Base-by-base conservation (phyloP, 768 basidiomycete genomes). In the Suillus luteus region DNA sequence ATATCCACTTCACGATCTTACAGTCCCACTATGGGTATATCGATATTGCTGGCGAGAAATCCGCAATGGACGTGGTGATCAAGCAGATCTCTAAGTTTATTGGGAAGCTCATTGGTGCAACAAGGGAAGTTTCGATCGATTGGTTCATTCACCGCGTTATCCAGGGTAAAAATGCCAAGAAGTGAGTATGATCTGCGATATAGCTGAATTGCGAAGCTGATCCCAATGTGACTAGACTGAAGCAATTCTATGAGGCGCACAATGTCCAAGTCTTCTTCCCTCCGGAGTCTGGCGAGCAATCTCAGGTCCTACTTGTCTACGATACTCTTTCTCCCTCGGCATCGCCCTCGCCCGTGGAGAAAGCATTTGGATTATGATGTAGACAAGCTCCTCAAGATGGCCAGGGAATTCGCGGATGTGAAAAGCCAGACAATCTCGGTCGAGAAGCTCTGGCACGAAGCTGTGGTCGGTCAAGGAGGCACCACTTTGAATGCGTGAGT, bases 201-300 rank as follows among this genome's bases (percentile, higher is more conserved):
- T 27, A 10, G 38, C 24, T 27, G 24, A 58, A 12, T 4, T 24
- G 19, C 40, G 38, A 24, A 31, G 57, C 40, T 58, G 1, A 58
- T 41, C 10, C 6, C 27, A 17, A 31, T 41, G 40, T 41, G 24
- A 58, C 24, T 19, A 93, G 93, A 77, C 79, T 96, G 70, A 89
- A 90, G 75, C 86, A 89, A 66, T 87, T 95, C 77, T 85, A 95
- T 68, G 91, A 94, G 24, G 77, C 77, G 19, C 85, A 96, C 76
- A 90, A 90, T 68, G 89, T 99, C 64, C 80, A 84, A 49, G 83
- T 91, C n/a, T 90, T 91, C 79, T 99, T 98, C 85, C 96, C 96
- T 44, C 79, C 82, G 22, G 92, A 95, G 74, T 78, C 86, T 35
- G 81, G 83, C 51, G 93, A 96, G 69, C 86, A 87, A 38, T 90